Conservation (phyloP, 2,329 filamentous ascomycete genomes). For the Hypoxylon sp. region DNA sequence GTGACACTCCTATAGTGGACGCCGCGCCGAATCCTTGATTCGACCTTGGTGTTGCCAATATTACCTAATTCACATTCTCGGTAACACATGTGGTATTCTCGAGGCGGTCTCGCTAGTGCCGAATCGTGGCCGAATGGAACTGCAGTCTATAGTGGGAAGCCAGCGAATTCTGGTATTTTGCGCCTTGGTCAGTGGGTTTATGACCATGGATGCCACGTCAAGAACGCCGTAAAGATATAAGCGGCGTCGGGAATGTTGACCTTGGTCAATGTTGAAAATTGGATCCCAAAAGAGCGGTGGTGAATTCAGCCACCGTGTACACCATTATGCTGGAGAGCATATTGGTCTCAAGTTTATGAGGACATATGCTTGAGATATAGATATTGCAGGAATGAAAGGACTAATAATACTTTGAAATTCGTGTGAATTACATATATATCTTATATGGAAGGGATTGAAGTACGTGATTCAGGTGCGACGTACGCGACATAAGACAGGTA, state of each 20-base stretch:
- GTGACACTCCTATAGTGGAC: neutral
- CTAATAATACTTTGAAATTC: neutral
- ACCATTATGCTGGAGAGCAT: neutral
- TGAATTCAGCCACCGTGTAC: constrained; percentile 1
- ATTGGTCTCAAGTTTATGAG: neutral
- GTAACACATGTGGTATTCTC: neutral
- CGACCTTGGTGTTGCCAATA: neutral
- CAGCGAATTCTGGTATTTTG: neutral
- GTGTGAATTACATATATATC: neutral
- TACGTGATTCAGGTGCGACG: neutral
- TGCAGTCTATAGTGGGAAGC: neutral
- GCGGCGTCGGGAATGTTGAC: neutral
- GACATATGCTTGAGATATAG: neutral
- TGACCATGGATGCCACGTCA: constrained; percentile 16
- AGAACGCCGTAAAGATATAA: neutral
- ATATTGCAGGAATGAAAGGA: neutral
- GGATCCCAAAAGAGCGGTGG: constrained; percentile 4
- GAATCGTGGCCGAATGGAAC: constrained; percentile 1
- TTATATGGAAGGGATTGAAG: neutral
- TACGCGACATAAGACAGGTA: too few species aligned
- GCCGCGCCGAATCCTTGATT: neutral
- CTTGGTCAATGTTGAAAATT: constrained; percentile 2
- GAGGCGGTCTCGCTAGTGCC: neutral
- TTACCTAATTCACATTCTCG: neutral
- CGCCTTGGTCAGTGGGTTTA: neutral